Evolutionary conservation across 768 basidiomycete genomes (phyloP).

Genomic region (Podaxis pistillaris): DNA sequence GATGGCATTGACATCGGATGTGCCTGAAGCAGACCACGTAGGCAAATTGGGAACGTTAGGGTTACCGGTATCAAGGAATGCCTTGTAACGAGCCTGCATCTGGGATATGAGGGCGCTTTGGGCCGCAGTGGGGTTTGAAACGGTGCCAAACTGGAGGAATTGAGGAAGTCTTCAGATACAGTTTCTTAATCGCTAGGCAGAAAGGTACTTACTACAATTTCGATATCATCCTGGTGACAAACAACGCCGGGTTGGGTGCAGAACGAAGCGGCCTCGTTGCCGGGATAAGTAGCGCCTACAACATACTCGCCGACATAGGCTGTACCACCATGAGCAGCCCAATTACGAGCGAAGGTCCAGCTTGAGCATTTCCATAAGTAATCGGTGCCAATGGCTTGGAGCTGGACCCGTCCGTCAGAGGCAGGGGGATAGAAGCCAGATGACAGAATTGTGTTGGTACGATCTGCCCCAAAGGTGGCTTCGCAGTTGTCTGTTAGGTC

Average conservation of each 20-base stretch:
- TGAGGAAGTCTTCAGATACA: constrained; percentile 9
- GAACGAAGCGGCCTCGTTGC: constrained; percentile 53
- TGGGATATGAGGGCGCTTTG: constrained; percentile 62
- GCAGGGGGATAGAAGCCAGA: constrained; percentile 47
- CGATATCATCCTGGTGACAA: constrained; percentile 83
- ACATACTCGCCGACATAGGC: constrained; percentile 68
- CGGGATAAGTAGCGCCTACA: constrained; percentile 70
- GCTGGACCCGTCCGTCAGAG: constrained; percentile 52
- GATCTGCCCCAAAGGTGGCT: constrained; percentile 43
- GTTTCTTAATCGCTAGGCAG: constrained; percentile 1
- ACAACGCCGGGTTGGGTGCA: constrained; percentile 58
- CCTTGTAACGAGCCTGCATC: constrained; percentile 66
- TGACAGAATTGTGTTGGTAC: constrained; percentile 40
- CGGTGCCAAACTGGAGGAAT: constrained; percentile 50
- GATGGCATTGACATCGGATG: constrained; percentile 53
- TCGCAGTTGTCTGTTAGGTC: constrained; percentile 39
- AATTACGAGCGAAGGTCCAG: constrained; percentile 70
- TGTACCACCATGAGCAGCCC: constrained; percentile 60
- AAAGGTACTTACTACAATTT: constrained; percentile 59
- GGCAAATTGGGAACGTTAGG: constrained; percentile 55
- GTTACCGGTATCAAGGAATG: constrained; percentile 60
- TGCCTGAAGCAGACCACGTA: constrained; percentile 54
- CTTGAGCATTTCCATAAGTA: constrained; percentile 67
- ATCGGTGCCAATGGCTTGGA: constrained; percentile 65
- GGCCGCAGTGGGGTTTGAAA: constrained; percentile 47